Evolutionary conservation across 768 basidiomycete genomes (phyloP).

Genomic region (Panaeolus cyanescens): DNA sequence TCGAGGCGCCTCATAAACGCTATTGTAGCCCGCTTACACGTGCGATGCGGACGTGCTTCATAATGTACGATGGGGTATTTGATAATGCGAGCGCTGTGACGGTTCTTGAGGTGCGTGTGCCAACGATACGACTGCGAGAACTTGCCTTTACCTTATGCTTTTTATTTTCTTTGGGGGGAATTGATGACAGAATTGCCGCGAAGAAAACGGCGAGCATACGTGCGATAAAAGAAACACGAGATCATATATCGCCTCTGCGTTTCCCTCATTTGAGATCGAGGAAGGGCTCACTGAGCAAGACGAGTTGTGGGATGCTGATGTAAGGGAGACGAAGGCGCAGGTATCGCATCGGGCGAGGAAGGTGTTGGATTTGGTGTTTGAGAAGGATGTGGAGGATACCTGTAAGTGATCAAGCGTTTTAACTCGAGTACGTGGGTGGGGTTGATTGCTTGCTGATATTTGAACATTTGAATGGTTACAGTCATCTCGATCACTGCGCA

Average conservation of each 20-base stretch:
- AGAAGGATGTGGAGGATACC: slow-evolving; percentile 34
- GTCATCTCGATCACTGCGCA: slow-evolving; percentile 73
- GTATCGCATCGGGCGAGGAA: slow-evolving; percentile 46
- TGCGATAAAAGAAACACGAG: slow-evolving; percentile 63
- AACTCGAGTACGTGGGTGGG: background rate
- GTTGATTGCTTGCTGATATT: too few relatives aligned
- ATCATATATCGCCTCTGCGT: slow-evolving; percentile 48
- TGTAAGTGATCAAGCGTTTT: background rate
- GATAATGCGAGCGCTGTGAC: slow-evolving; percentile 31
- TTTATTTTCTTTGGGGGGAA: too few relatives aligned
- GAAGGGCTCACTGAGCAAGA: slow-evolving; percentile 63
- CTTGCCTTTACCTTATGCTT: too few relatives aligned
- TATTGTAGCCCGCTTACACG: slow-evolving; percentile 69
- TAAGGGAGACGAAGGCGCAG: slow-evolving; percentile 53
- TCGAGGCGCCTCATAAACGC: slow-evolving; percentile 55
- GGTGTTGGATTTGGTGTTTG: slow-evolving; percentile 60
- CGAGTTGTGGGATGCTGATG: slow-evolving; percentile 53
- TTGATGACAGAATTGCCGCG: slow-evolving; percentile 57
- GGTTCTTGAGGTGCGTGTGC: slow-evolving; percentile 62
- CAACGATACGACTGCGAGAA: too few relatives aligned
- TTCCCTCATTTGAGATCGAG: slow-evolving; percentile 58
- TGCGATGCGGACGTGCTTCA: slow-evolving; percentile 56
- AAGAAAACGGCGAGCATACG: slow-evolving; percentile 67
- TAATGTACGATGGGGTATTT: slow-evolving; percentile 48
- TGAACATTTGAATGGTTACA: slow-evolving; percentile 30